Base-by-base conservation (phyloP, 2,329 filamentous ascomycete species). In the Fusarium robinianum region DNA sequence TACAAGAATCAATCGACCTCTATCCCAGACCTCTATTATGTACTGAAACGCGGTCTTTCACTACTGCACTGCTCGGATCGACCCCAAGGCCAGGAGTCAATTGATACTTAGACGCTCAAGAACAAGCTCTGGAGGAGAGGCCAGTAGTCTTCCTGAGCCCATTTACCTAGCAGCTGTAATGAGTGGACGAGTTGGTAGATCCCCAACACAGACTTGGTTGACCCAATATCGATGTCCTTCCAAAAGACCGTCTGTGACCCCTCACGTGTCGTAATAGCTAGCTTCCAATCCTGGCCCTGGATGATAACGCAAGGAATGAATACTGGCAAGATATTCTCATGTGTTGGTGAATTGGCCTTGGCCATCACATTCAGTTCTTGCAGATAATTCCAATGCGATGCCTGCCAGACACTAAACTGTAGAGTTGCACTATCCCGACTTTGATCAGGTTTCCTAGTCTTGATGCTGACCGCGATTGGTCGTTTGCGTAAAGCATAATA, bases 71-170 rank as follows among this genome's bases (percentile, higher is more conserved):
- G n/a, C n/a, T n/a, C n/a, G n/a, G n/a, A n/a, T n/a, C n/a, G n/a
- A n/a, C n/a, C n/a, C n/a, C n/a, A n/a, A n/a, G n/a, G n/a, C n/a
- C n/a, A n/a, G n/a, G n/a, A n/a, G n/a, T n/a, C n/a, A n/a, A n/a
- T n/a, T n/a, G n/a, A n/a, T n/a, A n/a, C n/a, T n/a, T n/a, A n/a
- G n/a, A n/a, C n/a, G n/a, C n/a, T n/a, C n/a, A n/a, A n/a, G n/a
- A n/a, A n/a, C n/a, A n/a, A n/a, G n/a, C n/a, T n/a, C n/a, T n/a
- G n/a, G n/a, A n/a, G n/a, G n/a, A n/a, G n/a, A 31, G 34, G 34
- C 34, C 34, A 37, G n/a, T 26, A 37, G 4, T 37, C 34, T 7
- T 37, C 22, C 19, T 18, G 22, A n/a, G 34, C 34, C 34, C 34
- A 37, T 19, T 27, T 37, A 10, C 22, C 11, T 11, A 37, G 16